phyloP scores from a whole-genome alignment of 2,329 filamentous ascomycete species.

The Hypoxylon sp. region DNA sequence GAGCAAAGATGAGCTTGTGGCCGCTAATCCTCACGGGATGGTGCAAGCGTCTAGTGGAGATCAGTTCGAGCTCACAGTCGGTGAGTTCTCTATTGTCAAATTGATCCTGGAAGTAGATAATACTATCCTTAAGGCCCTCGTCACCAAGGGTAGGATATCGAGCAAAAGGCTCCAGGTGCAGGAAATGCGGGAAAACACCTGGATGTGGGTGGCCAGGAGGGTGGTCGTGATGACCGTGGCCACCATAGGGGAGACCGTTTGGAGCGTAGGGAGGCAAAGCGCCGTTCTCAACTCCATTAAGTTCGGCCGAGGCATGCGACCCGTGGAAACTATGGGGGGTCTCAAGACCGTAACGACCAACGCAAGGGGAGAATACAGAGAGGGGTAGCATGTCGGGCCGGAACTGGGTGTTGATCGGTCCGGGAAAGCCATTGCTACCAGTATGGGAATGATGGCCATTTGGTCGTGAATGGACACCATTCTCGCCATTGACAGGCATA shows the following conservation, averaged over 20 bases:
- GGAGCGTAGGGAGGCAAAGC: conserved; percentile 57
- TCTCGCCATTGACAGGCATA: conserved; percentile 49
- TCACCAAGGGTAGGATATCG: conserved; percentile 46
- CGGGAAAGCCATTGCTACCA: conserved; percentile 50
- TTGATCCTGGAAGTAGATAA: conserved; percentile 56
- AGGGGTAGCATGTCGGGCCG: conserved; percentile 49
- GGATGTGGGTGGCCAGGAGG: conserved; percentile 38
- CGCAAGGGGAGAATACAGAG: conserved; percentile 53
- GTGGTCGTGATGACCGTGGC: conserved; percentile 45
- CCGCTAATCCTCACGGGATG: conserved; percentile 64
- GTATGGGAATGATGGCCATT: conserved; percentile 51
- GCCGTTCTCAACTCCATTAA: conserved; percentile 60
- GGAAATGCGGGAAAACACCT: conserved; percentile 49
- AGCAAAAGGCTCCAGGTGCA: conserved; percentile 45
- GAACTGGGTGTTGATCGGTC: conserved; percentile 50
- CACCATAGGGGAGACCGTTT: conserved; percentile 54
- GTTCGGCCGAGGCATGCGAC: conserved; percentile 70
- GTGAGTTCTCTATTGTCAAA: conserved; percentile 59
- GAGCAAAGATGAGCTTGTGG: conserved; percentile 70
- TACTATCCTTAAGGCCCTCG: conserved; percentile 50
- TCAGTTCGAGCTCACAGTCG: conserved; percentile 61
- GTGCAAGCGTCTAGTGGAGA: conserved; percentile 56
- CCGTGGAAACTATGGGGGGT: conserved; percentile 74
- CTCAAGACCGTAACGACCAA: conserved; percentile 64
- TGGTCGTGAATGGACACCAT: conserved; percentile 44